Conservation (phyloP, 108 stramenopile genomes). For the Craspedostauros australis region DNA sequence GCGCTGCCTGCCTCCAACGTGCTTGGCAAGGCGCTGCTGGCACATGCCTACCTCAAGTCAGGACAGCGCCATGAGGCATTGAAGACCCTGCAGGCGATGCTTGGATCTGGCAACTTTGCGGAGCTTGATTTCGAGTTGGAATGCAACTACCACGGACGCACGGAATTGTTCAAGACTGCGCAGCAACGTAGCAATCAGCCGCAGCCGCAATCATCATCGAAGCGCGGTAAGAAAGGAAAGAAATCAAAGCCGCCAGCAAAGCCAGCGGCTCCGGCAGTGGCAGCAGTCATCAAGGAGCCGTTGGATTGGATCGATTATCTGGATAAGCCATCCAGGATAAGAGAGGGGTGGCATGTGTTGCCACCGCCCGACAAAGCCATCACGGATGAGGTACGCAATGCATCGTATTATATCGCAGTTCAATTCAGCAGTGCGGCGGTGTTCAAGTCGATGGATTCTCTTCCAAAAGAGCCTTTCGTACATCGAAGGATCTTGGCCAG, state of each 20-base stretch:
- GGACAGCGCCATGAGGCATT: slow-evolving; percentile 51
- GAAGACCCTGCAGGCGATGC: slow-evolving; percentile 26
- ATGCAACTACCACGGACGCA: neutral
- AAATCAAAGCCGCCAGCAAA: slow-evolving; percentile 16
- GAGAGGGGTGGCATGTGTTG: slow-evolving; percentile 22
- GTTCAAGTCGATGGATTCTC: too few species aligned
- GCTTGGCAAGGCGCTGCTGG: slow-evolving; percentile 52
- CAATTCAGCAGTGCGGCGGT: too few species aligned
- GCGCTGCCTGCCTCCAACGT: slow-evolving; percentile 31
- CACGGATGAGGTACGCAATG: slow-evolving; percentile 29
- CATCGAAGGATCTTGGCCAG: too few species aligned
- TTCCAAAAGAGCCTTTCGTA: too few species aligned
- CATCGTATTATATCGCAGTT: too few species aligned
- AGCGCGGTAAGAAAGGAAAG: slow-evolving; percentile 32
- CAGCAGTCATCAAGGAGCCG: slow-evolving; percentile 2
- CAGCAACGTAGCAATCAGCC: slow-evolving; percentile 5
- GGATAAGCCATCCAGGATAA: slow-evolving; percentile 13
- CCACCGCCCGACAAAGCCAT: slow-evolving; percentile 11
- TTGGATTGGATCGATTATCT: slow-evolving; percentile 29
- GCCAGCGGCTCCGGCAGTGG: neutral
- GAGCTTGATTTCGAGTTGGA: slow-evolving; percentile 30
- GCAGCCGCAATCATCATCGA: slow-evolving; percentile 6
- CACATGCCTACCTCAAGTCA: slow-evolving; percentile 49
- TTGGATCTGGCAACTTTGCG: slow-evolving; percentile 33
- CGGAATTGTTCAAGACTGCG: too few species aligned